These are phyloP conservation scores for Psilocybe azurescens DNA, from an alignment of 768 basidiomycete genomes.

Conservation along the genomic window DNA sequence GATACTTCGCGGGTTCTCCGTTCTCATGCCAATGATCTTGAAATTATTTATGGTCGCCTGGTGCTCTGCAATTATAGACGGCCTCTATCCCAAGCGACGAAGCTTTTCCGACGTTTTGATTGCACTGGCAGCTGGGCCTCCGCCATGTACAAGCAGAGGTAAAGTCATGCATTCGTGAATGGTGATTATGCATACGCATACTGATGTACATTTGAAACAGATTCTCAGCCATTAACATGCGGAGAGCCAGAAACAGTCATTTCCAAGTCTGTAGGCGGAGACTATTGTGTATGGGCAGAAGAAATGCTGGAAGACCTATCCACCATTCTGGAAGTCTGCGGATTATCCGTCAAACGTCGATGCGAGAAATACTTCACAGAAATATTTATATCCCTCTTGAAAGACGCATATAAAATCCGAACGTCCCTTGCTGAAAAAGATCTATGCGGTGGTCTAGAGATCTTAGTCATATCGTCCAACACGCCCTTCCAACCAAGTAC, in stretches of 20 bases:
- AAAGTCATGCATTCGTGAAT: not conserved
- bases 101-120: slow-evolving; percentile 25
- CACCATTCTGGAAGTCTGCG: slow-evolving; percentile 5
- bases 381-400: slow-evolving; percentile 16
- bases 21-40: slow-evolving; percentile 7
- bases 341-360: slow-evolving; percentile 1
- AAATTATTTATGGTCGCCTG: slow-evolving; percentile 25
- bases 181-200: not conserved
- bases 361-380: not conserved
- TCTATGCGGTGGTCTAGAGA: slow-evolving; percentile 22
- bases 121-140: slow-evolving; percentile 4
- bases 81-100: slow-evolving; percentile 23
- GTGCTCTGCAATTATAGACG: slow-evolving; percentile 25
- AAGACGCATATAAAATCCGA: slow-evolving; percentile 22
- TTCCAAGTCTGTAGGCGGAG: not conserved
- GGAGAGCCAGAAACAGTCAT: slow-evolving; percentile 11
- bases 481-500: slow-evolving; percentile 24
- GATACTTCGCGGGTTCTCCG: too few relatives aligned
- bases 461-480: slow-evolving; percentile 12
- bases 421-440: slow-evolving; percentile 27
- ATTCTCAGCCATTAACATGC: not conserved
- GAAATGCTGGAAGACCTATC: slow-evolving; percentile 19
- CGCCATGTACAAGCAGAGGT: not conserved
- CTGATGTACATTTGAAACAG: not conserved
- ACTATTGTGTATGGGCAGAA: slow-evolving; percentile 16